Percentiles rank a stretch among this genome's conserved stretches.
Conservation (phyloP, 148 eudicot genomes). For the Diospyros lotus region DNA sequence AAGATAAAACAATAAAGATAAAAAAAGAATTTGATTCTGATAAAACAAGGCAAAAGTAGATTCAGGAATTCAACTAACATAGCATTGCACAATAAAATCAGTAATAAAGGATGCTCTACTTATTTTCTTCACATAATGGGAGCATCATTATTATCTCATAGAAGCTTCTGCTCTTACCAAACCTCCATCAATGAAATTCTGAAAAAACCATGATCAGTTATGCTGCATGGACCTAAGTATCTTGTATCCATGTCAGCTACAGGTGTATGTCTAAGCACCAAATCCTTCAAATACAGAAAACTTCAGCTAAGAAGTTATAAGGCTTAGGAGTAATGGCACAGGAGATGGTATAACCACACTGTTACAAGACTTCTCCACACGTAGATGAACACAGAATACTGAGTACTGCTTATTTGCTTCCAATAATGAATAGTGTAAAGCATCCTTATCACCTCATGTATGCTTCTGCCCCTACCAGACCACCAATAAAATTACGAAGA, state of each 20-base stretch:
- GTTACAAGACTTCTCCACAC: neutral
- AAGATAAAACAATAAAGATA: conserved; percentile 1
- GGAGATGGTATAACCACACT: neutral
- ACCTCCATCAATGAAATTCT: neutral
- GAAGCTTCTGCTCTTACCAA: neutral
- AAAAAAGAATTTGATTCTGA: neutral
- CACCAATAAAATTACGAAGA: too few relatives aligned
- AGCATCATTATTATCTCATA: neutral
- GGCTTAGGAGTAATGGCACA: neutral
- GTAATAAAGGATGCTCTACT: neutral
- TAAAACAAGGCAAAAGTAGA: neutral
- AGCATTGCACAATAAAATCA: neutral
- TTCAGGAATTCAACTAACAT: neutral
- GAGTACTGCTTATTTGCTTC: neutral
- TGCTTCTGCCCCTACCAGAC: too few relatives aligned
- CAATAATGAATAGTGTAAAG: neutral
- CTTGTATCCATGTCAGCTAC: neutral
- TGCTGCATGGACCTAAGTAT: neutral
- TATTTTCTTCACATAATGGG: conserved; percentile 8
- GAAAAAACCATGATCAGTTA: neutral
- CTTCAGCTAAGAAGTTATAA: neutral
- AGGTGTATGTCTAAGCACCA: neutral
- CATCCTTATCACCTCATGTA: too few relatives aligned
- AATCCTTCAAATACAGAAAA: neutral
- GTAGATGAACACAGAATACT: neutral